A percentile compares a stretch with the other conserved stretches of the same genome.
Evolutionary conservation across 2,329 filamentous ascomycete genomes (phyloP).

Genomic region (Furcasterigmium furcatum): DNA sequence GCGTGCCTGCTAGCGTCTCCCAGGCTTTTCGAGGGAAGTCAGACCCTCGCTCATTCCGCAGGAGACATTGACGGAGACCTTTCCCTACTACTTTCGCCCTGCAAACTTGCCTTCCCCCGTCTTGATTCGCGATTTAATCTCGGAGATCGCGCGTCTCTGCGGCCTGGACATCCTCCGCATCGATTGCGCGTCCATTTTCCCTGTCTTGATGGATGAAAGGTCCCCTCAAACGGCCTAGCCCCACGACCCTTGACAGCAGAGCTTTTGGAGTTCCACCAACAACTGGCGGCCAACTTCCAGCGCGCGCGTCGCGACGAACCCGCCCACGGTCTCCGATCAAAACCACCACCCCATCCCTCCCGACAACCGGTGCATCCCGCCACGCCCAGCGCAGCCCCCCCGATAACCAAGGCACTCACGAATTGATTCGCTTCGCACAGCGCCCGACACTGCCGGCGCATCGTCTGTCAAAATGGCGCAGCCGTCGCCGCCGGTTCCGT

Average conservation of each 20-base stretch:
- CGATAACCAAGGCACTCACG: neutral
- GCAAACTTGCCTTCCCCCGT: neutral
- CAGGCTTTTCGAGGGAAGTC: constrained; percentile 1
- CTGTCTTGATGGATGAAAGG: constrained; percentile 16
- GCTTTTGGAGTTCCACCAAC: constrained; percentile 36
- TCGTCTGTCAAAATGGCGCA: constrained; percentile 32
- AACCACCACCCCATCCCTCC: neutral
- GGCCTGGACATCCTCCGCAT: neutral
- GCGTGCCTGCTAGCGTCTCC: neutral
- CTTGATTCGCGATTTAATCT: neutral
- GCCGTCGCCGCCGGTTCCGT: constrained; percentile 27
- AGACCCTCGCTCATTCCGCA: neutral
- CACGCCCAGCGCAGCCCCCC: neutral
- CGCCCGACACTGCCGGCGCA: constrained; percentile 1
- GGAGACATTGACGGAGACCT: neutral
- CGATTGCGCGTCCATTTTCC: neutral
- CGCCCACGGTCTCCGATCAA: constrained; percentile 11
- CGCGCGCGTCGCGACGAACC: constrained; percentile 16
- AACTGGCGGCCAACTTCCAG: constrained; percentile 10
- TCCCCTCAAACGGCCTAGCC: constrained; percentile 25
- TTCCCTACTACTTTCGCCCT: neutral
- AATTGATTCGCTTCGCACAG: neutral
- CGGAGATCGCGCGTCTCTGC: neutral
- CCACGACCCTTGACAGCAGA: constrained; percentile 30
- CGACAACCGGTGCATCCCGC: neutral